Conservation (phyloP, 352 stramenopile species). For the Pythium guiyangense region DNA sequence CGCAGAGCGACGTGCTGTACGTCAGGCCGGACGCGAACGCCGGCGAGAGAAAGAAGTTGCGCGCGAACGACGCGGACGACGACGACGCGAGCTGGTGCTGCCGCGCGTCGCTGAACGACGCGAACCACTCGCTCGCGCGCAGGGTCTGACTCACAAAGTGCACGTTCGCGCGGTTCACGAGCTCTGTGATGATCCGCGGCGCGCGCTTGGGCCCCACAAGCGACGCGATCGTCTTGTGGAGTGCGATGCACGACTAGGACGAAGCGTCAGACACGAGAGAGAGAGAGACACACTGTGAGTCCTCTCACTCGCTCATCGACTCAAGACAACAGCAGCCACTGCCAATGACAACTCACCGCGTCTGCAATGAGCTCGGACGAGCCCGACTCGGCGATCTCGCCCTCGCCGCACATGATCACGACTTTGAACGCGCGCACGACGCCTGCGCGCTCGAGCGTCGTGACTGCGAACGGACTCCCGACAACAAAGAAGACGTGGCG, state of each 20-base stretch:
- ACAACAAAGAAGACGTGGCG: constrained; percentile 68
- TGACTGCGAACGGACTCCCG: constrained; percentile 52
- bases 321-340: not conserved
- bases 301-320: not conserved
- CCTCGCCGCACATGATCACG: constrained; percentile 68
- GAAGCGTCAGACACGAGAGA: not conserved
- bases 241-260: constrained; percentile 54
- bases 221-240: constrained; percentile 77
- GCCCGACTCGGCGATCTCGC: constrained; percentile 43
- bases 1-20: constrained; percentile 82
- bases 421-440: constrained; percentile 62
- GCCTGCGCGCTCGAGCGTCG: constrained; percentile 56
- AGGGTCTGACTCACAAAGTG: constrained; percentile 83
- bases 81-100: constrained; percentile 35
- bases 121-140: constrained; percentile 63
- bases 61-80: constrained; percentile 54
- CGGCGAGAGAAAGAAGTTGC: constrained; percentile 77
- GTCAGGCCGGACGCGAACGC: constrained; percentile 79
- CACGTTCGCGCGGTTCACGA: constrained; percentile 76
- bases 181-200: constrained; percentile 70
- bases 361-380: constrained; percentile 72
- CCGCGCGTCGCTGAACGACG: constrained; percentile 14
- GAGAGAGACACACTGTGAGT: constrained; percentile 3
- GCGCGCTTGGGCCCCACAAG: constrained; percentile 55
- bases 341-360: constrained; percentile 26